Evolutionary conservation across 441 rosid genomes (phyloP), one percentile per base, ranked within the genome.

Genomic region (Geranium incanum): DNA sequence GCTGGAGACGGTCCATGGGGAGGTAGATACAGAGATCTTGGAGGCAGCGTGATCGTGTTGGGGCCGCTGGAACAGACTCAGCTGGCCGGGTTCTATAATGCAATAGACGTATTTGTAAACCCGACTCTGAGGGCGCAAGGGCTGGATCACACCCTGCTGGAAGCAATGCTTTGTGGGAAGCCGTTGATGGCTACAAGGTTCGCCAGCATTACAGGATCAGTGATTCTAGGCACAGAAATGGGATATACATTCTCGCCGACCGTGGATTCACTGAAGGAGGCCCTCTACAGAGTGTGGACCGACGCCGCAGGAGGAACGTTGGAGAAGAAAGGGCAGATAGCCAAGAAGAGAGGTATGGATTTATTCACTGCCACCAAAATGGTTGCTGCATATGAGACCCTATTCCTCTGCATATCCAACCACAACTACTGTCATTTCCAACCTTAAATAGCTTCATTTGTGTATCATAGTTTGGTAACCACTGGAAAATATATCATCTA

Each of bases 1-100:
- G 93, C 96, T 33, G 96, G 97, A 55, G 91, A 91, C 78, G 97
- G 98, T 70, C 97, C 96, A 37, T 93, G 98, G 97, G 86, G 89
- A 19, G 76, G 73, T 16, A 85, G 95, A 80, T 93, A 88, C 81
- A 77, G 78, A 80, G 93, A 84, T 66, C 84, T 91, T 2, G 93
- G 97, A 15, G 66, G 79, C 52, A 87, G 83, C 19, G 73, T 80
- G 36, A 78, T 87, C 36, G 88, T 86, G 77, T 81, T 91, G 74
- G 98, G 97, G 68, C 89, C 98, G 5, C 68, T 93, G 39, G 93
- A 87, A 63, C 98, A 83, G 78, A 75, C 84, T 72, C 86, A 78
- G 64, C 68, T 93, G 48, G 89, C 95, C 12, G 85, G 79, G 6
- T 93, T 93, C 84, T 93, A 89, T 69, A 86, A 87, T 69, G 90